Evolutionary conservation across 139 green algal genomes (phyloP), one percentile per base, ranked within the genome.

Genomic region (Trebouxia sp.): DNA sequence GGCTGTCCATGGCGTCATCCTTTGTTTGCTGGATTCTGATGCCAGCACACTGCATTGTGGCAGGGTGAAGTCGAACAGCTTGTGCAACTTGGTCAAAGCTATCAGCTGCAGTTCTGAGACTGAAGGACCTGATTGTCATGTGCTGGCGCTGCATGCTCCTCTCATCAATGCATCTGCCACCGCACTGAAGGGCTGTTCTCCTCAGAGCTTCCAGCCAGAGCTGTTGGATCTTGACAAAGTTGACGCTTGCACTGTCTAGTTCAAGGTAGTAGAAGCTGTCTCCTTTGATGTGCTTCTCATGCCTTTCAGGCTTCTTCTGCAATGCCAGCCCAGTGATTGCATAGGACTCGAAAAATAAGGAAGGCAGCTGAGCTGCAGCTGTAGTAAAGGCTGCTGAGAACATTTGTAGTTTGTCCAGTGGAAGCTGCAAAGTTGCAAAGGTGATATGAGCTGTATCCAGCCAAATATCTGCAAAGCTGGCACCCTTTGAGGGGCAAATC

Each of bases 401-500:
- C 11, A 6, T 24, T 15, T 69, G 0, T 39, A 41, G 11, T 22
- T 41, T 69, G 58, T 30, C 28, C 7, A 30, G 9, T 42, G 58
- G 58, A 28, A 69, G 24, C 1, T 17, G 3, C 30, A 69, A 17
- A 39, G 28, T 39, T 26, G 58, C 58, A 69, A 69, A 69, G 3
- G 58, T 69, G 30, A 69, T 69, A 41, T 69, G 58, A 41, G 58
- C 58, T 69, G 28, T 69, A 12, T 69, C 58, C 30, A 69, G 10
- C 58, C 58, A 69, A 39, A 69, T 30, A 42, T 69, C 58, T 69
- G 58, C 58, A 24, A 69, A 69, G 58, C 58, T 41, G 28, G 28
- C 58, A 42, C 58, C 58, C 39, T 7, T 11, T 22, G 2, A 9
- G 3, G 28, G 58, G 58, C 58, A 69, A 22, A 69, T 41, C 8